Base-by-base conservation (phyloP, 2,329 filamentous ascomycete species). In the Talaromyces sp. region DNA sequence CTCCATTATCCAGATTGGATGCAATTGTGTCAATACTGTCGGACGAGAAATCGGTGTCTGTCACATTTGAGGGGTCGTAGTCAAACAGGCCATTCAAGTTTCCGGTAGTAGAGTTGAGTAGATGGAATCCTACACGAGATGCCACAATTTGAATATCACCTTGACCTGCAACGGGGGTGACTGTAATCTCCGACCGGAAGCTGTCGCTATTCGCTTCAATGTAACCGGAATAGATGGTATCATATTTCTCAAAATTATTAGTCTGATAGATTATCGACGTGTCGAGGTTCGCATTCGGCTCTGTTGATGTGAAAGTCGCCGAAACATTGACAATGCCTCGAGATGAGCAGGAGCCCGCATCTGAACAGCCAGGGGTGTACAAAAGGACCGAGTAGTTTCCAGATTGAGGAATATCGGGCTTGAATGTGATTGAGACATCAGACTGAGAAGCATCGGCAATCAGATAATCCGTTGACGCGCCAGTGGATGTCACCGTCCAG, bases 241-340 rank as follows among this genome's bases (percentile, higher is more conserved):
- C 95, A 74, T 96, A 98, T 78, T 99, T 99, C 82, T 98, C 94
- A 76, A 89, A 96, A 75, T 96, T 86, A 79, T 99, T 99, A 19
- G 93, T 97, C 78, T 99, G 95, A 75, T 86, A 96, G 7, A 97
- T 80, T 0, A 86, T 84, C 0, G 83, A 86, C 31, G 86, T 84
- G 65, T 88, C 83, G 5, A 85, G 81, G 68, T 71, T 80, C 70
- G 71, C 77, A 73, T 64, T 79, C 72, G 74, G 83, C 72, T 70
- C 78, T 34, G 73, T 73, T 45, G 75, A 76, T 2, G 87, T 85
- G 81, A 95, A 88, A 27, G 83, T 84, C 38, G 88, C 91, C 1
- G 91, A 94, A 61, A 99, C 84, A 70, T 93, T 93, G 65, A 97
- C 89, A 72, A 88, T 86, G 17, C 94, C 95, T 72, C 95, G 89